Evolutionary conservation across 2,329 filamentous ascomycete genomes (phyloP).

Genomic region (Colletotrichum sp.): DNA sequence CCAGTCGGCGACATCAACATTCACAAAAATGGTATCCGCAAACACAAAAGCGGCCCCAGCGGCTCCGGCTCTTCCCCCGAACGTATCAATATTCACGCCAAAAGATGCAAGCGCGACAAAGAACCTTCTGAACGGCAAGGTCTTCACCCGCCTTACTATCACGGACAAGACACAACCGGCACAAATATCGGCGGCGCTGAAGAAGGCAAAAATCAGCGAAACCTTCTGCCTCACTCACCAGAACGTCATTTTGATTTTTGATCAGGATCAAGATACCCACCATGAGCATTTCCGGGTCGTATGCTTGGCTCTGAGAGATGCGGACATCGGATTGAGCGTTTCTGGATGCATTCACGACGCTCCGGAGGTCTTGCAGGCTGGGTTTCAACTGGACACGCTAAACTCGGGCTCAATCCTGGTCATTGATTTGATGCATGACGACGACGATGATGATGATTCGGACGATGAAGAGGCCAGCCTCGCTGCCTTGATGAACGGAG

Average conservation of each 20-base stretch:
- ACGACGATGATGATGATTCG: slow-evolving; percentile 20
- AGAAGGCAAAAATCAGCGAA: neutral
- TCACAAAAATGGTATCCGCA: neutral
- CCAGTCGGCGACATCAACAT: neutral
- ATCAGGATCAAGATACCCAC: slow-evolving; percentile 19
- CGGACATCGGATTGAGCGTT: slow-evolving; percentile 25
- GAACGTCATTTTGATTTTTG: slow-evolving; percentile 22
- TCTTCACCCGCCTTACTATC: slow-evolving; percentile 25
- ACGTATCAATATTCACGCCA: slow-evolving; percentile 26
- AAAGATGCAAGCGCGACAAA: neutral
- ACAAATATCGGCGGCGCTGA: slow-evolving; percentile 12
- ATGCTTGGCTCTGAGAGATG: slow-evolving; percentile 26
- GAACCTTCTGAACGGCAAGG: slow-evolving; percentile 16
- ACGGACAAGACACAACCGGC: slow-evolving; percentile 18
- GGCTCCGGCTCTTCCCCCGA: slow-evolving; percentile 20
- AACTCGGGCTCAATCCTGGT: slow-evolving; percentile 25
- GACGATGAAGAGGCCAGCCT: slow-evolving; percentile 21
- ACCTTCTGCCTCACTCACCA: slow-evolving; percentile 23
- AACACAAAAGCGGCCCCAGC: neutral
- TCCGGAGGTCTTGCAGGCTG: slow-evolving; percentile 18
- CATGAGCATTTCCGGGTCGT: slow-evolving; percentile 27
- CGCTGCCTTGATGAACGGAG: slow-evolving; percentile 4
- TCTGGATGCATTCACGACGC: slow-evolving; percentile 26
- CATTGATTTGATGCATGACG: slow-evolving; percentile 24
- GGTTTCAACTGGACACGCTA: slow-evolving; percentile 26